These are phyloP conservation scores for Blastomyces gilchristii DNA, from an alignment of 2,329 filamentous ascomycete species.

Conservation along the genomic window DNA sequence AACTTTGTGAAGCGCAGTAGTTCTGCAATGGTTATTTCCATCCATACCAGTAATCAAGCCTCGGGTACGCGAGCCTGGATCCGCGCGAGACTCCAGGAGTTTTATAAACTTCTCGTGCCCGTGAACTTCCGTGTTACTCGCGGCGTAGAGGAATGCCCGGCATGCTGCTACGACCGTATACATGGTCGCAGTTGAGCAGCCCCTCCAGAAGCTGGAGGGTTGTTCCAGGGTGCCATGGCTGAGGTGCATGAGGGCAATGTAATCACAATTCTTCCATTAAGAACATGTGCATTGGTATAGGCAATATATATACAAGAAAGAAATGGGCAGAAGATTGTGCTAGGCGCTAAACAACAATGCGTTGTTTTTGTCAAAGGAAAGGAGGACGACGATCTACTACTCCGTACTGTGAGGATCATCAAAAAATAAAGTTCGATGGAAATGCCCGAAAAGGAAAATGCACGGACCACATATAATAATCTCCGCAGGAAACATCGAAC, in stretches of 20 bases:
- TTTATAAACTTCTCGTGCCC: slow-evolving; percentile 67
- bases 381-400: too few species aligned
- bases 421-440: slow-evolving; percentile 4
- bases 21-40: neutral
- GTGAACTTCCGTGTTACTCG: slow-evolving; percentile 65
- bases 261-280: slow-evolving; percentile 16
- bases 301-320: slow-evolving; percentile 17
- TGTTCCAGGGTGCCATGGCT: slow-evolving; percentile 32
- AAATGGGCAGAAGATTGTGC: slow-evolving; percentile 6
- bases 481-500: slow-evolving; percentile 3
- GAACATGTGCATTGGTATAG: slow-evolving; percentile 15
- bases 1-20: neutral
- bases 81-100: slow-evolving; percentile 61
- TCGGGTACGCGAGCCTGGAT: slow-evolving; percentile 55
- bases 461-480: slow-evolving; percentile 14
- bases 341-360: neutral
- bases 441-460: slow-evolving; percentile 5
- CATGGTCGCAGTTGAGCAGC: slow-evolving; percentile 64
- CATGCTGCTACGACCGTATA: slow-evolving; percentile 60
- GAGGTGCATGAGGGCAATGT: slow-evolving; percentile 27
- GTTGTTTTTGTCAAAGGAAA: too few species aligned
- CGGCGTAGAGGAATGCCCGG: slow-evolving; percentile 61
- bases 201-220: slow-evolving; percentile 50
- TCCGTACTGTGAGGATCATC: too few species aligned
- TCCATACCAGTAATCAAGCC: slow-evolving; percentile 71